phyloP scores from a whole-genome alignment of 345 rosid genomes.

The Melaleuca alternifolia region DNA sequence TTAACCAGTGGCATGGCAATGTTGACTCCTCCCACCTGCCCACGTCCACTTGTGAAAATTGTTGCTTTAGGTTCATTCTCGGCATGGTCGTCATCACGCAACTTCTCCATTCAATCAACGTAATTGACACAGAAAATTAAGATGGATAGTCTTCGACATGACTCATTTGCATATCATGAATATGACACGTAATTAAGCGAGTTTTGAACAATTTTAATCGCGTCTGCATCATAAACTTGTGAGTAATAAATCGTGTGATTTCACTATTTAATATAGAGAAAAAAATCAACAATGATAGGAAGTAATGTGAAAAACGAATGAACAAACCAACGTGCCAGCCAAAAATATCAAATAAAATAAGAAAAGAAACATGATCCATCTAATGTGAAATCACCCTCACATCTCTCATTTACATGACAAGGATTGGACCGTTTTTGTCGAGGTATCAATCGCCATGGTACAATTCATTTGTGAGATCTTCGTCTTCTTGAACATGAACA shows the following conservation, averaged over 20 bases:
- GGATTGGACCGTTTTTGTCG: not conserved
- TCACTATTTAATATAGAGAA: not conserved
- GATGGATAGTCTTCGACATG: not conserved
- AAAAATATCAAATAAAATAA: not conserved
- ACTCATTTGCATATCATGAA: not conserved
- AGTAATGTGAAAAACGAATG: not conserved
- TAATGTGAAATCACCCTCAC: not conserved
- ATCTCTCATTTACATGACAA: not conserved
- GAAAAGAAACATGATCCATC: not conserved
- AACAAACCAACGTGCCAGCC: not conserved
- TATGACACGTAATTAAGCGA: not conserved
- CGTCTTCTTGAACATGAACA: slow-evolving; percentile 3
- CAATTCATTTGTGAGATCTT: slow-evolving; percentile 5
- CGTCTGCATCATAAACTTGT: not conserved
- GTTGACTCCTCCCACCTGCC: not conserved
- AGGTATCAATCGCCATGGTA: not conserved
- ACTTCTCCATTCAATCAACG: not conserved
- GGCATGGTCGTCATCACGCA: not conserved
- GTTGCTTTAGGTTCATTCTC: not conserved
- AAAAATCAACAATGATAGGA: not conserved
- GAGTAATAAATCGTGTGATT: not conserved
- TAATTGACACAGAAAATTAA: not conserved
- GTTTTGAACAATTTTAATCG: not conserved
- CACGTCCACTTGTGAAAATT: not conserved
- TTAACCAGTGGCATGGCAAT: not conserved